A percentile compares a stretch with the other conserved stretches of the same genome.
Conservation (phyloP, 2,329 filamentous ascomycete species). For the Phialophora verrucosa region DNA sequence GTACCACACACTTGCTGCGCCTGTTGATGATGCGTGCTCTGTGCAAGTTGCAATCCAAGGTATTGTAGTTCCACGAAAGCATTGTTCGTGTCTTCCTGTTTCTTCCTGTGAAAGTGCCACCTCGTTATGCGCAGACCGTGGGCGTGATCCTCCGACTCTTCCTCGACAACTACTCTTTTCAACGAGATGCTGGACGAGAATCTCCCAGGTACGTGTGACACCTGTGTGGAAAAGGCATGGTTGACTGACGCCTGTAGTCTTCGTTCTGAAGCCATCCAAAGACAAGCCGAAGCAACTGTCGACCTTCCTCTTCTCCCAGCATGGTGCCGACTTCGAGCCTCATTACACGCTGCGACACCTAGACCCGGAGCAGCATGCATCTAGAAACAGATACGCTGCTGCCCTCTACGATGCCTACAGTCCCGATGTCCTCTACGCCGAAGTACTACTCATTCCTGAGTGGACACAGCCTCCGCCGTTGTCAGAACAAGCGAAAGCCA, state of each 20-base stretch:
- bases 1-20: background rate
- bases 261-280: conserved; percentile 63
- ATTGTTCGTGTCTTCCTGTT: background rate
- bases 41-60: background rate
- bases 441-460: conserved; percentile 81
- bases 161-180: background rate
- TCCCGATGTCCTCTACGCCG: conserved; percentile 81
- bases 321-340: conserved; percentile 79
- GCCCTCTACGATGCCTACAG: conserved; percentile 83
- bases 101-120: background rate
- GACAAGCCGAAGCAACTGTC: conserved; percentile 51
- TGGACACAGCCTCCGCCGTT: conserved; percentile 85
- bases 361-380: conserved; percentile 70
- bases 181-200: conserved; percentile 84
- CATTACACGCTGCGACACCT: conserved; percentile 81
- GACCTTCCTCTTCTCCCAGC: conserved; percentile 60
- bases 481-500: conserved; percentile 75
- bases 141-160: background rate
- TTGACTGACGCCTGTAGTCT: conserved; percentile 50
- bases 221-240: conserved; percentile 2
- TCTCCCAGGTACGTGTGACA: conserved; percentile 68
- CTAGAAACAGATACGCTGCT: conserved; percentile 83
- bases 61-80: background rate
- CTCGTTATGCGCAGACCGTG: background rate
- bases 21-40: conserved; percentile 1